Evolutionary conservation across 495 filamentous ascomycete genomes (phyloP), one percentile per base, ranked within the genome.

Genomic region (Copromyces sp.): DNA sequence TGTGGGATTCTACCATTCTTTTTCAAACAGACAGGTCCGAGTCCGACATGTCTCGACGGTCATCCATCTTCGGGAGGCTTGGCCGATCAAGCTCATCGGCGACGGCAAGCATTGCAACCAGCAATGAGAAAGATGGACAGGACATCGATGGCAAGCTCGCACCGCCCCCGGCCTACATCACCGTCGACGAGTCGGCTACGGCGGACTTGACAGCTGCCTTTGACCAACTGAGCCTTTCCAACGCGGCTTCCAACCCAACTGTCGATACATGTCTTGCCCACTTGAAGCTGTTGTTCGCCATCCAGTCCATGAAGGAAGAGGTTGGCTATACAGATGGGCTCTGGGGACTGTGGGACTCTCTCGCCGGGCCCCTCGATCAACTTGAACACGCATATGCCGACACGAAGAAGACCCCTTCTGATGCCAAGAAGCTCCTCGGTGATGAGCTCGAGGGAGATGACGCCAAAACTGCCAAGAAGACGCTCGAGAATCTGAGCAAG

Each of bases 241-340:
- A 75, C 11, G 14, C 32, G 7, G 75, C 81, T 9, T 37, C 74
- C 8, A 59, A 77, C 2, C 75, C 84, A 16, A 81, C 75, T 17
- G 72, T 74, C 24, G 82, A 86, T 65, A 81, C 82, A 12, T 93
- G 91, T 75, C 85, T 93, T 12, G 90, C 88, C 9, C 93, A 97
- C 79, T 84, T 96, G 6, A 93, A 92, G 80, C 82, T 97, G 9
- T 86, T 97, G 11, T 88, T 89, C 70, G 87, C 89, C 20, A 87
- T 96, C 73, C 84, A 91, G 74, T 83, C 83, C 59, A 80, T 96
- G 72, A 90, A 90, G 70, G 88, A 94, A 73, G 84, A 87, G 14
- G 80, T 93, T 39, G 86, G 87, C 3, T 89, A 86, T 47, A 86
- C 80, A 6, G 89, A 92, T 74, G 88, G 89, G 2, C 81, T 93